These are phyloP conservation scores for Septoria petroselini DNA, from an alignment of 2,329 filamentous ascomycete genomes.

Conservation along the genomic window DNA sequence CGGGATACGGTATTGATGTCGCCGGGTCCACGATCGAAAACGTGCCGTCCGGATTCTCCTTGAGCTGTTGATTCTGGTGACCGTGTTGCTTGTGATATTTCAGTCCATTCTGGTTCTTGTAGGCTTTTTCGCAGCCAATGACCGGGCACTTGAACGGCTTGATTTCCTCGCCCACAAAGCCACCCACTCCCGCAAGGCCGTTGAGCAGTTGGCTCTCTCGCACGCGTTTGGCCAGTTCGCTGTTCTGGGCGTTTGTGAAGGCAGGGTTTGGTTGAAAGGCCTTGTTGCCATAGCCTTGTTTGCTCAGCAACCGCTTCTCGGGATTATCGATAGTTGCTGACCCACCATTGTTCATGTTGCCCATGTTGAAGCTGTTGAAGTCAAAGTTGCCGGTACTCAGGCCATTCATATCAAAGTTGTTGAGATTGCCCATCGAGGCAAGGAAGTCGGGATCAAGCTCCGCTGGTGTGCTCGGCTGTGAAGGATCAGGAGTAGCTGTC, in stretches of 20 bases:
- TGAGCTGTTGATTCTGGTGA: conserved; percentile 92
- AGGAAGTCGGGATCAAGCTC: conserved; percentile 61
- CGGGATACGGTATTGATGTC: conserved; percentile 89
- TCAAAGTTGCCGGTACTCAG: conserved; percentile 42
- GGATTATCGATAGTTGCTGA: conserved; percentile 76
- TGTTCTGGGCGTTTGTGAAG: conserved; percentile 63
- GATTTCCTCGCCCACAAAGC: conserved; percentile 73
- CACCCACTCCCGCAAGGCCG: conserved; percentile 47
- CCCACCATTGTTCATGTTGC: conserved; percentile 55
- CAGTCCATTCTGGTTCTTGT: conserved; percentile 98
- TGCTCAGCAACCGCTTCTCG: conserved; percentile 85
- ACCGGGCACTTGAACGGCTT: conserved; percentile 98
- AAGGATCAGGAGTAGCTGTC: conserved; percentile 62
- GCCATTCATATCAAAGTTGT: conserved; percentile 34
- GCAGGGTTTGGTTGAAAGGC: conserved; percentile 56
- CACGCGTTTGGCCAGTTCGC: conserved; percentile 66
- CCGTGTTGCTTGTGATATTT: conserved; percentile 90
- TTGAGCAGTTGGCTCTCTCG: conserved; percentile 63
- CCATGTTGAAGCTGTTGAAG: conserved; percentile 48
- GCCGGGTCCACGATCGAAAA: conserved; percentile 98
- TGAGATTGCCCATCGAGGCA: conserved; percentile 40
- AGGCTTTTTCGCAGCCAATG: conserved; percentile 97
- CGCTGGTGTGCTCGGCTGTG: conserved; percentile 65
- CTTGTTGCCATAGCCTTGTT: conserved; percentile 60
- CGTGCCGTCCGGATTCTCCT: conserved; percentile 94